Evolutionary conservation across 257 asterid genomes (phyloP), one percentile per base, ranked within the genome.

Genomic region (Knoxia roxburghii): DNA sequence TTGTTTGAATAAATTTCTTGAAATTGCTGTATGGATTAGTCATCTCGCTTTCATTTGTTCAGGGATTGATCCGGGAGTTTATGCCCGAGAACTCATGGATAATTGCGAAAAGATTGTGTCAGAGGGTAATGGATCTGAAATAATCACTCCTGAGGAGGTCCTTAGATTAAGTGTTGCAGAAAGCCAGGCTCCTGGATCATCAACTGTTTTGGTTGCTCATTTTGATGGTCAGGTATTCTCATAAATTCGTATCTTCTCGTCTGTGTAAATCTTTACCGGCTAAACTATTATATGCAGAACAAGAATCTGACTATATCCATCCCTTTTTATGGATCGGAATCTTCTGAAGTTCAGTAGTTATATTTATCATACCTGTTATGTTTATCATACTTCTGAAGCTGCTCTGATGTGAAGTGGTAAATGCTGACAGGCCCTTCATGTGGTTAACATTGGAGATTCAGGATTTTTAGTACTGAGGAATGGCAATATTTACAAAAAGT

Each of bases 391-490:
- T 37, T 37, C 41, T 37, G 6, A 21, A 11, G 59, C 15, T 6
- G 67, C n/a, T 62, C 40, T 58, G 51, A 54, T 55, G 48, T 61
- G 11, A 40, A 54, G 14, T 27, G 30, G 10, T 43, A 39, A 15
- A 23, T 73, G 49, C 64, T 57, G 61, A 40, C 85, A 91, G 96
- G 91, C 78, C 71, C 87, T 93, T 75, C 83, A 77, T 7, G 89
- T 84, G 68, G 97, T 82, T 40, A 90, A 86, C 78, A 72, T 93
- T 71, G 99, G 99, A 64, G 91, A 90, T 83, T 83, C 97, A 8
- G 96, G 95, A 59, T 88, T 90, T 74, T 69, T 90, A 29, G 30
- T 88, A 64, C 73, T 90, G 71, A 84, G 95, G 53, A 73, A 90
- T 32, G 88, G 92, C 24, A 72, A 73, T 40, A 76, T 90, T 67